Percentiles rank a stretch among this genome's conserved stretches.
Evolutionary conservation across 139 green algal genomes (phyloP).

Genomic region (Coelastrella sp.): DNA sequence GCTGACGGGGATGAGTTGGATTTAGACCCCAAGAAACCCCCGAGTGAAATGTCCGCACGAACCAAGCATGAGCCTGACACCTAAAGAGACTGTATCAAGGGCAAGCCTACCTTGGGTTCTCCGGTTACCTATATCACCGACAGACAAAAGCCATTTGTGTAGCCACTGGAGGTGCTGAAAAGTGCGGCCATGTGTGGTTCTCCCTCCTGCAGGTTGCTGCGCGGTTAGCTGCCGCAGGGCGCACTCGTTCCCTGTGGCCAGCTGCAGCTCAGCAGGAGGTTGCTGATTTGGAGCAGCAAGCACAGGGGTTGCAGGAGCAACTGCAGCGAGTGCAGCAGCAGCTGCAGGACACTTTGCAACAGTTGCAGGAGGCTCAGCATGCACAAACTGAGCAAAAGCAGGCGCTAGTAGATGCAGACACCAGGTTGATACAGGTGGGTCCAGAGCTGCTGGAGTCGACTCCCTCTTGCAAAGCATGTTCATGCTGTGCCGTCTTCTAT

Average conservation of each 20-base stretch:
- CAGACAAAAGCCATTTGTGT: not conserved
- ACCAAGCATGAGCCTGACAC: too few relatives aligned
- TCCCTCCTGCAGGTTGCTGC: slow-evolving; percentile 55
- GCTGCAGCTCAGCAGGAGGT: slow-evolving; percentile 60
- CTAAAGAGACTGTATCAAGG: too few relatives aligned
- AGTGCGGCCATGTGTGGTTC: not conserved
- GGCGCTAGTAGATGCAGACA: slow-evolving; percentile 11
- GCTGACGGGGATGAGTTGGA: too few relatives aligned
- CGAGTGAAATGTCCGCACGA: too few relatives aligned
- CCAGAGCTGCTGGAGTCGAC: not conserved
- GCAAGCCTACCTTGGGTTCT: not conserved
- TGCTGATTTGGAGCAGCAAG: slow-evolving; percentile 45
- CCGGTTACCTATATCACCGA: not conserved
- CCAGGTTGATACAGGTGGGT: not conserved
- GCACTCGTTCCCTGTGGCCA: slow-evolving; percentile 67
- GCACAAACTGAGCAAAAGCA: not conserved
- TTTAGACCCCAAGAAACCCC: too few relatives aligned
- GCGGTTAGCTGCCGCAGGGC: slow-evolving; percentile 51
- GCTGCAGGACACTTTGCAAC: not conserved
- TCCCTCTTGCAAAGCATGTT: not conserved
- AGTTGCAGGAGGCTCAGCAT: slow-evolving; percentile 25
- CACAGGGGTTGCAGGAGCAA: slow-evolving; percentile 25
- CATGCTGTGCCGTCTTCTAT: too few relatives aligned
- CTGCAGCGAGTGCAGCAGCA: not conserved
- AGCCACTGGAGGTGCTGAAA: not conserved